These are phyloP conservation scores for Pyrenophora seminiperda DNA, from an alignment of 2,329 filamentous ascomycete genomes.

Conservation along the genomic window DNA sequence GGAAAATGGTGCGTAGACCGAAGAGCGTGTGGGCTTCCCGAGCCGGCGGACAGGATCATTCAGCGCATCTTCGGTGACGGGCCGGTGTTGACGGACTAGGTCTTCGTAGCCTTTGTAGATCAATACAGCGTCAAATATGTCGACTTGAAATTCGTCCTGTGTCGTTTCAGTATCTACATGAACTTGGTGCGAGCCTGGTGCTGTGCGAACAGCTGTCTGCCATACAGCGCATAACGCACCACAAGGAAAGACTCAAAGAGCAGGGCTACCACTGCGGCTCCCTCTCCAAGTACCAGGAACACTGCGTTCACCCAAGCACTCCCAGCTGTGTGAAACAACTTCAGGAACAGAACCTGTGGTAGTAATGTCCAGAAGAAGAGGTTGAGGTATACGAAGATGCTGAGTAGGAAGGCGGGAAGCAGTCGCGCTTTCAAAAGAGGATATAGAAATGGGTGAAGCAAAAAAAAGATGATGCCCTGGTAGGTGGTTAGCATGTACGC, in stretches of 20 bases:
- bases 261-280: conserved; percentile 65
- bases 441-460: conserved; percentile 76
- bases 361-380: conserved; percentile 89
- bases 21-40: conserved; percentile 76
- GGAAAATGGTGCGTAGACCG: conserved; percentile 86
- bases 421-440: conserved; percentile 79
- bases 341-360: conserved; percentile 85
- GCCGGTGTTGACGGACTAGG: conserved; percentile 54
- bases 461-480: conserved; percentile 81
- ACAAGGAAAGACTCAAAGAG: conserved; percentile 59
- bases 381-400: conserved; percentile 78
- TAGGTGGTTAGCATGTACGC: conserved; percentile 20
- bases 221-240: conserved; percentile 16
- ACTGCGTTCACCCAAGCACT: conserved; percentile 90
- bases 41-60: conserved; percentile 77
- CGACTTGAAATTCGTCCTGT: conserved; percentile 72
- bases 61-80: conserved; percentile 67
- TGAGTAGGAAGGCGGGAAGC: conserved; percentile 80
- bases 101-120: conserved; percentile 74
- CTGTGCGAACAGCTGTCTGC: not conserved
- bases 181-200: not conserved
- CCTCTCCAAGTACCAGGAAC: conserved; percentile 77
- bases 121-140: conserved; percentile 78
- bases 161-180: not conserved
- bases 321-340: conserved; percentile 79